phyloP scores from a whole-genome alignment of 139 green algal genomes.

The Nannochloris sp. region DNA sequence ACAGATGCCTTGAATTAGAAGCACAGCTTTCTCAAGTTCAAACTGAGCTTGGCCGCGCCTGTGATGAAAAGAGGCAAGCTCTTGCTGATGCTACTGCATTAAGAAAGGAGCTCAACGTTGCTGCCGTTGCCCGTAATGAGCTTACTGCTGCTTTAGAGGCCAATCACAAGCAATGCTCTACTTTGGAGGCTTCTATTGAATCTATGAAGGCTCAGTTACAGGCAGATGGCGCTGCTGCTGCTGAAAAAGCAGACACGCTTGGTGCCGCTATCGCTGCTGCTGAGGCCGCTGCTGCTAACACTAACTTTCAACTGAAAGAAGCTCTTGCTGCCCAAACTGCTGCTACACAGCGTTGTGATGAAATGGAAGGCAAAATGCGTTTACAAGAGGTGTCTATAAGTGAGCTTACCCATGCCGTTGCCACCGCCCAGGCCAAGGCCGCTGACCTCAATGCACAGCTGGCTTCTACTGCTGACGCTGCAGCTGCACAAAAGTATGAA shows the following conservation, averaged over 20 bases:
- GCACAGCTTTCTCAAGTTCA: constrained; percentile 8
- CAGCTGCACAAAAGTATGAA: not conserved
- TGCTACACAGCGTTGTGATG: not conserved
- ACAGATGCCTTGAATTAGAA: not conserved
- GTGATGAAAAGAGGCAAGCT: not conserved
- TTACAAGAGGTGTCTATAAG: not conserved
- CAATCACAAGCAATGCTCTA: not conserved
- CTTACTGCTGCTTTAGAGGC: not conserved
- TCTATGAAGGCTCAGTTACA: not conserved
- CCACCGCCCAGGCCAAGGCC: not conserved
- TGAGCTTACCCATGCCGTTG: not conserved
- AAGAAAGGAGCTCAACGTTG: not conserved
- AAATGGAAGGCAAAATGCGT: not conserved
- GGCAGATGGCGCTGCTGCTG: not conserved
- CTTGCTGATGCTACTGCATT: not conserved
- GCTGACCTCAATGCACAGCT: too few species aligned
- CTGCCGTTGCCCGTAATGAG: not conserved
- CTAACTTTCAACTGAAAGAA: not conserved
- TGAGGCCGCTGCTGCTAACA: not conserved
- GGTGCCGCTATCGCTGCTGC: not conserved
- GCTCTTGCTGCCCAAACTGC: not conserved
- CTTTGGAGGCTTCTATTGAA: not conserved
- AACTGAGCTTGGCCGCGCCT: not conserved
- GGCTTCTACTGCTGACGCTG: not conserved
- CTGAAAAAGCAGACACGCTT: not conserved